Evolutionary conservation across 352 stramenopile species (phyloP).

Genomic region (Phytophthora agathidicida): DNA sequence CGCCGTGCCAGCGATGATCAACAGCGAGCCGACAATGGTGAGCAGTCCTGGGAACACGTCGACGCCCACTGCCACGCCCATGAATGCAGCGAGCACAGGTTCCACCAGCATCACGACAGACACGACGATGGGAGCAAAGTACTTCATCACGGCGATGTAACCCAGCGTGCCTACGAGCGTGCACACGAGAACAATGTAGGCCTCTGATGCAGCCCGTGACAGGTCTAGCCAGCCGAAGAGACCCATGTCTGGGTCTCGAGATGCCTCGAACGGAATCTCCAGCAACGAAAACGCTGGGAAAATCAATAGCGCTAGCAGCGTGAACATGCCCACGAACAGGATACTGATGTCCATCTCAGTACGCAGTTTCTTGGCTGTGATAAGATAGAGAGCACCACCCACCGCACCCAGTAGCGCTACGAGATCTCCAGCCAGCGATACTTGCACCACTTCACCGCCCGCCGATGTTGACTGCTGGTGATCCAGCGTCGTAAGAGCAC

Average conservation of each 20-base stretch:
- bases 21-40: conserved; percentile 63
- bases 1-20: conserved; percentile 74
- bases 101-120: conserved; percentile 91
- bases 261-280: conserved; percentile 73
- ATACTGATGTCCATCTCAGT: conserved; percentile 70
- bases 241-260: conserved; percentile 67
- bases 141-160: conserved; percentile 91
- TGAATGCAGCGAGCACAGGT: conserved; percentile 75
- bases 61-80: conserved; percentile 78
- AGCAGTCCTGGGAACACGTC: conserved; percentile 76
- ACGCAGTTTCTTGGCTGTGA: conserved; percentile 74
- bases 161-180: conserved; percentile 86
- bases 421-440: conserved; percentile 71
- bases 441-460: conserved; percentile 36
- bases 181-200: conserved; percentile 89
- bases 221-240: conserved; percentile 87
- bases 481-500: conserved; percentile 77
- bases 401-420: conserved; percentile 76
- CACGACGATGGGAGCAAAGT: conserved; percentile 91
- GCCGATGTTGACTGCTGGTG: conserved; percentile 34
- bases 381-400: conserved; percentile 76
- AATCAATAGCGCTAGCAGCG: conserved; percentile 67
- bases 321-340: conserved; percentile 70
- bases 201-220: conserved; percentile 70
- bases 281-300: conserved; percentile 71